phyloP scores from a whole-genome alignment of 345 rosid species.

The Citrus reticulata region DNA sequence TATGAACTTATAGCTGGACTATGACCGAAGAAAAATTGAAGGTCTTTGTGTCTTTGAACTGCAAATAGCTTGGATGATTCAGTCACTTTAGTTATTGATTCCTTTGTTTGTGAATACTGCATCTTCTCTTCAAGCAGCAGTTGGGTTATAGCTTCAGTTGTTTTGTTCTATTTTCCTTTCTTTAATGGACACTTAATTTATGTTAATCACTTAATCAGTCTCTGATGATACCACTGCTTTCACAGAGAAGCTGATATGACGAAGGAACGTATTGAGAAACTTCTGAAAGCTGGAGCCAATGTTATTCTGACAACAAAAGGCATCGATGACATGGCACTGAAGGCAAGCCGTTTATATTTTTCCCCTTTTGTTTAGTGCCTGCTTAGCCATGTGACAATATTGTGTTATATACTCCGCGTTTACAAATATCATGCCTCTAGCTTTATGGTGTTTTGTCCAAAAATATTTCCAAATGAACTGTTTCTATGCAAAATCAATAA shows the following conservation, averaged over 20 bases:
- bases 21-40: not conserved
- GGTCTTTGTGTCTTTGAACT: not conserved
- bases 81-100: not conserved
- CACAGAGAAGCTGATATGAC: slow-evolving; percentile 96
- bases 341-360: slow-evolving; percentile 34
- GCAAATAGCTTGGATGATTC: not conserved
- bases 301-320: slow-evolving; percentile 94
- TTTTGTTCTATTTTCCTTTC: not conserved
- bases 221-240: slow-evolving; percentile 18
- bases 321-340: slow-evolving; percentile 99
- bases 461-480: not conserved
- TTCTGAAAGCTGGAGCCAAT: slow-evolving; percentile 96
- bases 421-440: not conserved
- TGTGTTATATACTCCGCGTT: not conserved
- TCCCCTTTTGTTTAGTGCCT: not conserved
- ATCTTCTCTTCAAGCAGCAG: not conserved
- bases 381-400: not conserved
- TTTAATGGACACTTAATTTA: not conserved
- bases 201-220: not conserved
- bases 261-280: slow-evolving; percentile 90
- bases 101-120: not conserved
- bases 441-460: not conserved
- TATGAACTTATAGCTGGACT: not conserved
- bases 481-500: not conserved
- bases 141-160: not conserved